phyloP scores from a whole-genome alignment of 495 filamentous ascomycete species.

The Beverwykella pulmonaria region DNA sequence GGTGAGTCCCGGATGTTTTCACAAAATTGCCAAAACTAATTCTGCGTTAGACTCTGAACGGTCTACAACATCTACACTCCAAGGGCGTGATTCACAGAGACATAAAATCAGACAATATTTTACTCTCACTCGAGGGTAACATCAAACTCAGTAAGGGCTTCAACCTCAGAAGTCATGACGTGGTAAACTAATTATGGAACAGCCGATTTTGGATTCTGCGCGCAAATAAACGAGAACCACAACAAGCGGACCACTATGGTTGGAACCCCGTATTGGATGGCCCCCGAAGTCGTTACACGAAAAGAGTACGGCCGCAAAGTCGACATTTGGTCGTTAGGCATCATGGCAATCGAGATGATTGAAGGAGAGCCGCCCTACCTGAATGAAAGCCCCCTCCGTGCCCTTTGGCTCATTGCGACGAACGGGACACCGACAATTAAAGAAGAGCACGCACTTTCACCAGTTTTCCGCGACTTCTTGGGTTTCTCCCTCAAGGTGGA shows the following conservation, averaged over 20 bases:
- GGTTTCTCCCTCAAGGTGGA: constrained; percentile 91
- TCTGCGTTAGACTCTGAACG: constrained; percentile 68
- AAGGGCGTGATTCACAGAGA: constrained; percentile 98
- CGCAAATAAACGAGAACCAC: constrained; percentile 95
- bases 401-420: constrained; percentile 93
- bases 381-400: constrained; percentile 90
- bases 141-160: constrained; percentile 89
- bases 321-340: constrained; percentile 97
- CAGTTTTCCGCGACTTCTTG: constrained; percentile 85
- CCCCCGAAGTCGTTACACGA: constrained; percentile 92
- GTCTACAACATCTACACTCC: constrained; percentile 92
- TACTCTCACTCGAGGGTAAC: constrained; percentile 91
- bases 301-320: constrained; percentile 99
- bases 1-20: constrained; percentile 50
- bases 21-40: constrained; percentile 9
- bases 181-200: constrained; percentile 16
- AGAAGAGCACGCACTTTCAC: constrained; percentile 79
- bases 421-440: constrained; percentile 96
- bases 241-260: constrained; percentile 99
- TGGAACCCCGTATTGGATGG: constrained; percentile 99
- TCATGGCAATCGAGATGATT: constrained; percentile 99
- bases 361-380: constrained; percentile 97
- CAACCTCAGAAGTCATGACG: not conserved
- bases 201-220: constrained; percentile 99
- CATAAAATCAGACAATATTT: constrained; percentile 98